Evolutionary conservation across 441 rosid species (phyloP).

Genomic region (Populus hybrid): DNA sequence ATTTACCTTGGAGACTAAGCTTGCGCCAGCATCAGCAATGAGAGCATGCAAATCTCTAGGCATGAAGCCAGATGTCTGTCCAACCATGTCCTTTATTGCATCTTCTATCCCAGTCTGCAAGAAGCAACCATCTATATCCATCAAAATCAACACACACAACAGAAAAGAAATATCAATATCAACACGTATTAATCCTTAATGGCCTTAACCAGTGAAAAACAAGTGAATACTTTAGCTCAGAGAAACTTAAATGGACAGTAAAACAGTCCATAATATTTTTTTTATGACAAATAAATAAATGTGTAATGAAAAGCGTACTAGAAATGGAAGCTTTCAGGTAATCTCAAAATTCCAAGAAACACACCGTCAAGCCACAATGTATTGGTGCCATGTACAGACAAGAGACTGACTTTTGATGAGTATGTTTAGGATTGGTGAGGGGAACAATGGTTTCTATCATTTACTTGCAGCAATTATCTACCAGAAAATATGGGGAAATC

Average conservation of each 20-base stretch:
- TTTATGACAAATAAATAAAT: not conserved
- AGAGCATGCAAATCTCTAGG: slow-evolving; percentile 86
- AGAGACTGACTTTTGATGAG: not conserved
- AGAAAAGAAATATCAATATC: not conserved
- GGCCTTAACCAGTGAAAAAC: not conserved
- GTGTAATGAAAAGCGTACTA: not conserved
- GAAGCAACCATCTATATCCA: slow-evolving; percentile 25
- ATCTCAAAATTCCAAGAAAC: not conserved
- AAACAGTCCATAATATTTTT: not conserved
- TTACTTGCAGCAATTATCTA: not conserved
- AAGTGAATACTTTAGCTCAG: not conserved
- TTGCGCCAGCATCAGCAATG: slow-evolving; percentile 87
- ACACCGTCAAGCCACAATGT: not conserved
- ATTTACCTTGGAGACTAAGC: slow-evolving; percentile 44
- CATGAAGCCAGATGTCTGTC: slow-evolving; percentile 93
- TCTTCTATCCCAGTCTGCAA: slow-evolving; percentile 66
- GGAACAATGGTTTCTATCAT: not conserved
- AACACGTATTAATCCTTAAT: not conserved
- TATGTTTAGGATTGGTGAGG: not conserved
- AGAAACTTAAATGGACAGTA: not conserved
- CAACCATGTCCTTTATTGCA: slow-evolving; percentile 65
- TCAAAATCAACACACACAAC: slow-evolving; percentile 9
- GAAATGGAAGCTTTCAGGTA: not conserved
- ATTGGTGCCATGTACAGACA: not conserved
- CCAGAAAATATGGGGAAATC: slow-evolving; percentile 4